Evolutionary conservation across 495 filamentous ascomycete genomes (phyloP), one percentile per base, ranked within the genome.

Genomic region (Aspergillus incahuasiensis): DNA sequence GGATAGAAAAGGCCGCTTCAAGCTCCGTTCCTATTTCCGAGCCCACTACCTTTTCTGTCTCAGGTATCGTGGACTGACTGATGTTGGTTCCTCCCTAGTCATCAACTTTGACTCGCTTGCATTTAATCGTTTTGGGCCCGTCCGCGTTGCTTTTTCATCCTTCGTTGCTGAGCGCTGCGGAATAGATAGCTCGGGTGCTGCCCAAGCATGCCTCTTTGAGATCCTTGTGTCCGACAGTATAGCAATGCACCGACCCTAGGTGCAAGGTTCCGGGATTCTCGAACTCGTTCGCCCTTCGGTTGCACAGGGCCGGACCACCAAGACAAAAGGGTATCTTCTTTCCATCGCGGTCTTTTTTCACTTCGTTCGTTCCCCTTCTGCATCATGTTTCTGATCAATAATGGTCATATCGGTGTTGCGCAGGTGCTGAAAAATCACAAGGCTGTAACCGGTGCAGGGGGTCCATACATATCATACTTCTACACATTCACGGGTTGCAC

Each of bases 211-310:
- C 13, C 15, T n/a, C 48, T 21, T 48, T 11, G 39, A 16, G 16
- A 61, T 51, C 52, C 59, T 55, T 47, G 50, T 57, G 44, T 52
- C 49, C 49, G 16, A 5, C 5, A 16, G 22, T 44, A 38, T 48
- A 50, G 51, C 22, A 28, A 55, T 49, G 55, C 51, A 38, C 55
- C 49, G 51, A 13, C 12, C 40, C 34, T 51, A 57, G 53, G 38
- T 46, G 59, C 48, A 41, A 42, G 43, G 42, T 62, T 48, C 42
- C 59, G 59, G 55, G 44, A 48, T 39, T 55, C 15, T 56, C 54
- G 46, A 50, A 28, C 12, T 44, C 43, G 38, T 38, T 25, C 18
- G 35, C 39, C 49, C 48, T 52, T 42, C 6, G 38, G 55, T 62
- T 22, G 43, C 12, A 53, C 48, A 51, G 46, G 48, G 47, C 28